These are phyloP conservation scores for Bipolaris zeicola DNA, from an alignment of 2,329 filamentous ascomycete genomes.

Conservation along the genomic window DNA sequence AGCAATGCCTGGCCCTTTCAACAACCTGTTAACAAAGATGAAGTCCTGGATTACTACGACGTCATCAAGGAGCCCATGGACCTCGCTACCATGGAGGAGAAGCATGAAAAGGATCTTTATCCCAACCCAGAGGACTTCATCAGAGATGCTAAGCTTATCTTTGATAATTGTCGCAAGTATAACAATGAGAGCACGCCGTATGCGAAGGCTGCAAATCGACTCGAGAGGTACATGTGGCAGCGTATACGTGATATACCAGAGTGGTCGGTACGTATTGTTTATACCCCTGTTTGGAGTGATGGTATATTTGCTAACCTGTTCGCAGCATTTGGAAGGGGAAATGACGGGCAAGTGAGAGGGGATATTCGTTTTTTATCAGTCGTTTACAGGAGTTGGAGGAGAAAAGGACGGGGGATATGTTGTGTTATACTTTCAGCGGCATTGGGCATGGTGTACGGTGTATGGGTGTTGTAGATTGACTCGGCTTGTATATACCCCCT, in stretches of 20 bases:
- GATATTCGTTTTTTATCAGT: neutral
- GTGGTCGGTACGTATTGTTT: constrained; percentile 61
- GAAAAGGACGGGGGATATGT: neutral
- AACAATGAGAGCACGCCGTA: constrained; percentile 96
- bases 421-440: constrained; percentile 17
- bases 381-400: neutral
- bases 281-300: neutral
- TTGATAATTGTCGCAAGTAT: constrained; percentile 93
- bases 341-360: constrained; percentile 32
- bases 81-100: constrained; percentile 90
- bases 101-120: constrained; percentile 93
- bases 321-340: constrained; percentile 41
- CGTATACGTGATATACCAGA: constrained; percentile 91
- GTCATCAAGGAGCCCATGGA: constrained; percentile 99
- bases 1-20: constrained; percentile 93
- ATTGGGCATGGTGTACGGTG: constrained; percentile 23
- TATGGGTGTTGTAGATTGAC: neutral
- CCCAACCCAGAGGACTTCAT: constrained; percentile 90
- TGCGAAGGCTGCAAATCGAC: constrained; percentile 89
- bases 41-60: constrained; percentile 98
- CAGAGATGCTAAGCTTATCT: constrained; percentile 84
- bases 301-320: constrained; percentile 5
- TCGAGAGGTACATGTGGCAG: constrained; percentile 94
- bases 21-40: constrained; percentile 89
- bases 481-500: constrained; percentile 14